phyloP scores from a whole-genome alignment of 2,329 filamentous ascomycete species.

The Shiraia bambusicola region DNA sequence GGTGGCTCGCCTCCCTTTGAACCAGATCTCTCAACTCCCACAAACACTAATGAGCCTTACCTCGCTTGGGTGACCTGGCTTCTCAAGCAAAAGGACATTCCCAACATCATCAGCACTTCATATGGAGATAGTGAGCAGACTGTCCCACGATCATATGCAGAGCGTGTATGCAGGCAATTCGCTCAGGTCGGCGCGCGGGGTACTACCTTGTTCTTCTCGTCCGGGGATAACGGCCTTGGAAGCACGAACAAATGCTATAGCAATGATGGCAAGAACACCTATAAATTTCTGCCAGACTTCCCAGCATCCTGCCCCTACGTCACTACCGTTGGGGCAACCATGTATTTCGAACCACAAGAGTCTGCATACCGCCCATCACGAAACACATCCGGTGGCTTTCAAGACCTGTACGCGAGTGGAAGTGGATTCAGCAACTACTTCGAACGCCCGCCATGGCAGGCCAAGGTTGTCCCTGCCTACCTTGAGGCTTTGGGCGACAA shows the following conservation, averaged over 20 bases:
- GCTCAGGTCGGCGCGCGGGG: constrained; percentile 67
- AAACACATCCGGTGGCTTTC: constrained; percentile 38
- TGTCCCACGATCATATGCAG: constrained; percentile 62
- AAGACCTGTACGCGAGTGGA: constrained; percentile 55
- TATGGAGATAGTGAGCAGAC: constrained; percentile 69
- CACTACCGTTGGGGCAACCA: constrained; percentile 65
- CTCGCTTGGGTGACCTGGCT: constrained; percentile 63
- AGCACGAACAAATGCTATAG: constrained; percentile 54
- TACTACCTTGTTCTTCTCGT: constrained; percentile 64
- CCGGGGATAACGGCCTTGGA: constrained; percentile 63
- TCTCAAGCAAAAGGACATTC: constrained; percentile 57
- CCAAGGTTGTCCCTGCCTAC: constrained; percentile 48
- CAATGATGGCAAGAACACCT: constrained; percentile 60
- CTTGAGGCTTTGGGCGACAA: constrained; percentile 44
- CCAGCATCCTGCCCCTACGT: constrained; percentile 69
- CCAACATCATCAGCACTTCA: constrained; percentile 64
- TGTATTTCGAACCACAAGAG: constrained; percentile 56
- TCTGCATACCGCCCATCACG: constrained; percentile 44
- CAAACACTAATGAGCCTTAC: constrained; percentile 68
- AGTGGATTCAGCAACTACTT: constrained; percentile 56
- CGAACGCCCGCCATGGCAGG: constrained; percentile 52
- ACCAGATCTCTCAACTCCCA: constrained; percentile 50
- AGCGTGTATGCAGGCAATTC: constrained; percentile 63
- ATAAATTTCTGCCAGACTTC: constrained; percentile 62
- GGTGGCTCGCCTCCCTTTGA: constrained; percentile 58